A percentile compares a stretch with the other conserved stretches of the same genome.
Evolutionary conservation across 805 yeast genomes (phyloP).

Genomic region (Ogataea trehalophila): DNA sequence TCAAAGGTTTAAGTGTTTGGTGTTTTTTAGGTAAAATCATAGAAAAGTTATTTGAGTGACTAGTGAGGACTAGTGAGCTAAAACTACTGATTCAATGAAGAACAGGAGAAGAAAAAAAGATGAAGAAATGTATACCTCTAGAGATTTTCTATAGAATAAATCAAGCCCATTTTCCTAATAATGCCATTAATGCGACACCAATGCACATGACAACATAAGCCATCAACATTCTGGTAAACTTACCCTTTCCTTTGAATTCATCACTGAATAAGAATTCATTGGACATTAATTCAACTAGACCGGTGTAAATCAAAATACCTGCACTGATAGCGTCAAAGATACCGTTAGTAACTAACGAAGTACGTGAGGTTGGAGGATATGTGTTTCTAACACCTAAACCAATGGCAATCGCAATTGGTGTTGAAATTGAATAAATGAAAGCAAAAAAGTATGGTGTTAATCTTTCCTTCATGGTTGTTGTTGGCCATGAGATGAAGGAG

Average conservation of each 20-base stretch:
- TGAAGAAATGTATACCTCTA: too few species aligned
- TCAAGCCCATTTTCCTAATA: conserved; percentile 67
- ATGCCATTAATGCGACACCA: conserved; percentile 69
- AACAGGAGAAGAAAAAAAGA: too few species aligned
- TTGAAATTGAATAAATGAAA: conserved; percentile 43
- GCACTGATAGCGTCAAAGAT: conserved; percentile 67
- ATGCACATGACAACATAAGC: conserved; percentile 47
- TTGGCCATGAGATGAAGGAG: conserved; percentile 43
- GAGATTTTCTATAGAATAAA: too few species aligned
- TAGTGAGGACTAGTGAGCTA: too few species aligned
- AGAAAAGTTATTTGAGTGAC: too few species aligned
- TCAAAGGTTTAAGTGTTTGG: too few species aligned
- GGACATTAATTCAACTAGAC: conserved; percentile 71
- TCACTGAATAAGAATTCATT: conserved; percentile 61
- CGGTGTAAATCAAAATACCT: conserved; percentile 70
- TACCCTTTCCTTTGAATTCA: conserved; percentile 49
- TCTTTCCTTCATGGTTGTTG: conserved; percentile 25
- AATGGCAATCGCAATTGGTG: conserved; percentile 70
- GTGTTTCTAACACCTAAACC: conserved; percentile 68
- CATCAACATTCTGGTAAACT: conserved; percentile 39
- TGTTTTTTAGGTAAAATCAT: too few species aligned
- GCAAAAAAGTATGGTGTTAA: conserved; percentile 47
- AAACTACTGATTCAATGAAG: too few species aligned
- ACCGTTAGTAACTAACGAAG: conserved; percentile 59
- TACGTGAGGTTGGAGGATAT: conserved; percentile 50